Conservation (phyloP, 805 yeast genomes). For the Huiozyma naganishii region DNA sequence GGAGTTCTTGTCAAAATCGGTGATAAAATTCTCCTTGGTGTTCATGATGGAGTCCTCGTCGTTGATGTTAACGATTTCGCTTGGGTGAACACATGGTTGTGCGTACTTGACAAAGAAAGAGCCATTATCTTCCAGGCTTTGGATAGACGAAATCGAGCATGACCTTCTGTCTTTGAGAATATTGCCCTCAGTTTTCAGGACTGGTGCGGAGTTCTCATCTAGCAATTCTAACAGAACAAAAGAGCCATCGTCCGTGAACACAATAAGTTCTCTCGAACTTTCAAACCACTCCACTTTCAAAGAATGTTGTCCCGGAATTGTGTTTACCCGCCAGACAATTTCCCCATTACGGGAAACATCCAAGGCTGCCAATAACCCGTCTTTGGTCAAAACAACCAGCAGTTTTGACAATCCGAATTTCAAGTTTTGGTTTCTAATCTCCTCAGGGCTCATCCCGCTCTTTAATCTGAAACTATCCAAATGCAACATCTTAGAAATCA, state of each 20-base stretch:
- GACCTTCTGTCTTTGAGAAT: not conserved
- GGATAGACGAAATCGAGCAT: not conserved
- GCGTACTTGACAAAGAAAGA: conserved; percentile 10
- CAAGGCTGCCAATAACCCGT: conserved; percentile 35
- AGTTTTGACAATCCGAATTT: conserved; percentile 39
- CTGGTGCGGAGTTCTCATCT: conserved; percentile 4
- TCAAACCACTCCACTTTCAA: conserved; percentile 14
- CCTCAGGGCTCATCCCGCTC: conserved; percentile 5
- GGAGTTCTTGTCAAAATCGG: conserved; percentile 12
- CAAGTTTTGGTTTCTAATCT: conserved; percentile 10
- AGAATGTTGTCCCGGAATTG: conserved; percentile 14
- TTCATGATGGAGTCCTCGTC: not conserved
- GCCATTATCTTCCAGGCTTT: conserved; percentile 4
- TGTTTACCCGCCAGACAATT: conserved; percentile 30
- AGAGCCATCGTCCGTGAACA: conserved; percentile 25
- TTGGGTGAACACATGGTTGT: conserved; percentile 3
- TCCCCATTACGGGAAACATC: conserved; percentile 31
- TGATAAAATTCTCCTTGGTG: conserved; percentile 10
- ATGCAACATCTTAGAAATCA: conserved; percentile 10
- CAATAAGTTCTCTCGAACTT: conserved; percentile 10
- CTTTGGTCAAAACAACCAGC: conserved; percentile 32
- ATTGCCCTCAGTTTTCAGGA: not conserved
- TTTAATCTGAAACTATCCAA: conserved; percentile 3
- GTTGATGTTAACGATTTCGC: conserved; percentile 5
- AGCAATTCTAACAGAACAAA: not conserved